Conservation (phyloP, 306 rosid genomes). For the Malus domestica region DNA sequence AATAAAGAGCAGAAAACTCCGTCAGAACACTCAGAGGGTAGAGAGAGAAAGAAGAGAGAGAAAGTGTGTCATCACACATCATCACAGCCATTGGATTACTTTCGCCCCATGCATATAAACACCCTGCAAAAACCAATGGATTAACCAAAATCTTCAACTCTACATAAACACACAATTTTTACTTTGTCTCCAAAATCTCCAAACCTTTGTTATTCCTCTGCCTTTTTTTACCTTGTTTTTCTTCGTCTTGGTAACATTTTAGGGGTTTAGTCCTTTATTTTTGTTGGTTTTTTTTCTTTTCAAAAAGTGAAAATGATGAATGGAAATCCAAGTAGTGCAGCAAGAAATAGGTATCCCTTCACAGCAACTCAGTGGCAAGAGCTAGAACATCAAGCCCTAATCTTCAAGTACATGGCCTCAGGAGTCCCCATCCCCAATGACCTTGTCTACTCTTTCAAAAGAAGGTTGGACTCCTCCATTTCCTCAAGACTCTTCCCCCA, state of each 20-base stretch:
- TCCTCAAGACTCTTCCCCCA: slow-evolving; percentile 79
- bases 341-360: slow-evolving; percentile 65
- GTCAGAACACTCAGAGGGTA: slow-evolving; percentile 9
- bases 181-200: slow-evolving; percentile 20
- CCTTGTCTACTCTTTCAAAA: slow-evolving; percentile 70
- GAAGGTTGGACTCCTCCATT: slow-evolving; percentile 68
- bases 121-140: slow-evolving; percentile 26
- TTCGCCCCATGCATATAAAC: slow-evolving; percentile 57
- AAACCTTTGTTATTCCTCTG: background rate
- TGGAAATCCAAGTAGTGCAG: slow-evolving; percentile 22
- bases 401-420: slow-evolving; percentile 86
- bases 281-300: background rate
- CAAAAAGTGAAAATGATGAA: slow-evolving; percentile 29
- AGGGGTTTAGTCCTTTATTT: background rate
- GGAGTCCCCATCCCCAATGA: slow-evolving; percentile 86
- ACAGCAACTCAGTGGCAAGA: slow-evolving; percentile 95
- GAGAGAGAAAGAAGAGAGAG: slow-evolving; percentile 11
- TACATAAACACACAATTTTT: slow-evolving; percentile 10
- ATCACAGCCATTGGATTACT: slow-evolving; percentile 21
- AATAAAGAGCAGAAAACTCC: slow-evolving; percentile 52
- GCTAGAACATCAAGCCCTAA: slow-evolving; percentile 92
- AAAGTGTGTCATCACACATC: slow-evolving; percentile 26
- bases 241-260: background rate
- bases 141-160: slow-evolving; percentile 18
- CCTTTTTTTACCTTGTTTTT: background rate